These are phyloP conservation scores for Drechmeria coniospora DNA, from an alignment of 2,329 filamentous ascomycete genomes.

Conservation along the genomic window DNA sequence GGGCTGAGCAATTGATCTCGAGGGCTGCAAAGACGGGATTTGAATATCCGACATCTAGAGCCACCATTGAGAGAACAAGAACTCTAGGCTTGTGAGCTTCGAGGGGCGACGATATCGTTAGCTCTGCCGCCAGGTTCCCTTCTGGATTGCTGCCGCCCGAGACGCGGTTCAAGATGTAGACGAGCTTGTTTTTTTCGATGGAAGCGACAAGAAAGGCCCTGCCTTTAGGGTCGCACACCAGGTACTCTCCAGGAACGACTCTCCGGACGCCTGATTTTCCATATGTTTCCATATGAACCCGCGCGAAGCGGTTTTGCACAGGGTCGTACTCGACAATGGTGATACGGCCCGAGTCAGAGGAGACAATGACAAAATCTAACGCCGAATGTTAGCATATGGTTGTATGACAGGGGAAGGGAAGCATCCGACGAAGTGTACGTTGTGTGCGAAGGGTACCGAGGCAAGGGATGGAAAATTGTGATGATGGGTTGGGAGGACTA, in stretches of 20 bases:
- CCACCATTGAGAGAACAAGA: constrained; percentile 73
- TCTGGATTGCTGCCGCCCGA: constrained; percentile 34
- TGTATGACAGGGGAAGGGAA: constrained; percentile 4
- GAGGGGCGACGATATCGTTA: constrained; percentile 91
- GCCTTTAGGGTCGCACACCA: constrained; percentile 90
- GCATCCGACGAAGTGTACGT: no score
- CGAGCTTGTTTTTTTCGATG: constrained; percentile 96
- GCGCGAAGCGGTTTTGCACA: constrained; percentile 71
- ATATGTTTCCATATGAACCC: constrained; percentile 91
- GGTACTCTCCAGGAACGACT: constrained; percentile 88
- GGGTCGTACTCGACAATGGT: constrained; percentile 85
- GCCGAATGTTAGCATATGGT: constrained; percentile 12
- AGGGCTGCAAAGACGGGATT: constrained; percentile 93
- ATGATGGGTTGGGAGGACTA: constrained; percentile 8
- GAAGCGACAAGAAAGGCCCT: constrained; percentile 89
- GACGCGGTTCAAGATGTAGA: constrained; percentile 95
- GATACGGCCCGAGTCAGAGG: constrained; percentile 89
- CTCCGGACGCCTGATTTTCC: constrained; percentile 91
- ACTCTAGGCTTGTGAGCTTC: constrained; percentile 92
- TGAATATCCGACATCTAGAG: constrained; percentile 88
- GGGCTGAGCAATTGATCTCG: constrained; percentile 84
- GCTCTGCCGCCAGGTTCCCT: constrained; percentile 29
- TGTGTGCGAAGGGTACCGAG: no score
- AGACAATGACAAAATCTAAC: constrained; percentile 87
- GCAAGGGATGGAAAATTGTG: no score